Evolutionary conservation across 495 filamentous ascomycete species (phyloP), one percentile per base, ranked within the genome.

Genomic region (Penicillium lagena): DNA sequence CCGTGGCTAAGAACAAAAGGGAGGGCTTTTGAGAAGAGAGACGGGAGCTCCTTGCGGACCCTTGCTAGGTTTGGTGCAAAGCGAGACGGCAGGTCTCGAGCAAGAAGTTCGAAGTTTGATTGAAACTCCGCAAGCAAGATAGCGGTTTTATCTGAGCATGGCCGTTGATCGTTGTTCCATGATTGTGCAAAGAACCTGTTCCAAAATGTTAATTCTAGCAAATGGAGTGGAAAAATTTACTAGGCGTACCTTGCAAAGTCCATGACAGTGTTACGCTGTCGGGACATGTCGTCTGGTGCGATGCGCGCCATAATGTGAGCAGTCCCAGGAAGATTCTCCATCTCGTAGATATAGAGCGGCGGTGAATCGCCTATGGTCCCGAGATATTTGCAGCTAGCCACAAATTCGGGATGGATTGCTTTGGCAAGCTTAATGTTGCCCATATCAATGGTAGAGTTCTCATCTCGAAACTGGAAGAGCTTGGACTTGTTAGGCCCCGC

Each of bases 1-100:
- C 51, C 59, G 46, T 77, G 70, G 11, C 59, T 72, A 32, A 77
- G 68, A 43, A 72, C 58, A 12, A 70, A 63, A 6, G 54, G 58
- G 42, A 67, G 59, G 9, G 56, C 52, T 27, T 44, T 51, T 7
- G 57, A 54, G 46, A 62, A 58, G 49, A 65, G 49, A 13, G 49
- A 44, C 32, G 61, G 55, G 29, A 69, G 57, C 32, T 50, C 54
- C 22, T 52, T 42, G 35, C 53, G 55, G 17, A 58, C 17, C 12
- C 9, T 47, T 42, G 37, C 4, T 15, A 46, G 22, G 39, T 46
- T 40, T 36, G 31, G 31, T 41, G 40, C 17, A 40, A 54, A 54
- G n/a, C 50, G 48, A 29, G 41, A 31, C 4, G 48, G 48, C 12
- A 58, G 39, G 7, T 49, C 11, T 42, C 33, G 45, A 39, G 43